Base-by-base conservation (phyloP, 352 stramenopile genomes). In the Globisporangium uncinulatum region DNA sequence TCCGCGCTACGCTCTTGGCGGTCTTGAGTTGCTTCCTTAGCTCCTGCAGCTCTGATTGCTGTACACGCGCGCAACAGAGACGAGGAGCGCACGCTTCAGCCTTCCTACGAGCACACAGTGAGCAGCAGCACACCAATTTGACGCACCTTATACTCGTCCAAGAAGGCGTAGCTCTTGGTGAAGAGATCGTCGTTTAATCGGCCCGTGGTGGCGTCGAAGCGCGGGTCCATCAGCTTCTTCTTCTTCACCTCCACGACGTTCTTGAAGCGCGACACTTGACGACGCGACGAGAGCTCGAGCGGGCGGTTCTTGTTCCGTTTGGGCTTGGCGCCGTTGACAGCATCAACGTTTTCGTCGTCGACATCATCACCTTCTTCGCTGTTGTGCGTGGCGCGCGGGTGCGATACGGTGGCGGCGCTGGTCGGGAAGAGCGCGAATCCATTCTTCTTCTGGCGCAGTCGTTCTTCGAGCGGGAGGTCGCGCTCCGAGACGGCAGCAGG, bases 171-270 rank as follows among this genome's bases (percentile, higher is more conserved):
- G 44, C 85, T 84, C 61, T 95, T 96, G 48, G 64, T 56, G 62
- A 94, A 95, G 31, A 96, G 64, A 47, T 96, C 86, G 42, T 96
- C 86, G 42, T 97, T 96, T 19, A 96, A 63, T 9, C 91, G 90
- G 19, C 87, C 86, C 42, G 74, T 83, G 24, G 86, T 73, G 9
- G 75, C 69, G 55, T 96, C 87, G 51, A 97, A 97, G 46, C 90
- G 87, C 41, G 90, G 90, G 67, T 97, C 90, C 47, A 89, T 62
- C 9, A 60, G 42, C 13, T 77, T 70, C 54, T 73, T 75, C 61
- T 87, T 93, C 61, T 86, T 89, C 9, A 94, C 79, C 9, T 95
- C 79, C 32, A 96, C 74, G 31, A 92, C 87, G n/a, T 85, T 70
- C 20, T 83, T 82, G 56, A 88, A 85, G 3, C 87, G 79, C 0